These are phyloP conservation scores for Komagataella kurtzmanii DNA, from an alignment of 805 yeast species.

Conservation along the genomic window DNA sequence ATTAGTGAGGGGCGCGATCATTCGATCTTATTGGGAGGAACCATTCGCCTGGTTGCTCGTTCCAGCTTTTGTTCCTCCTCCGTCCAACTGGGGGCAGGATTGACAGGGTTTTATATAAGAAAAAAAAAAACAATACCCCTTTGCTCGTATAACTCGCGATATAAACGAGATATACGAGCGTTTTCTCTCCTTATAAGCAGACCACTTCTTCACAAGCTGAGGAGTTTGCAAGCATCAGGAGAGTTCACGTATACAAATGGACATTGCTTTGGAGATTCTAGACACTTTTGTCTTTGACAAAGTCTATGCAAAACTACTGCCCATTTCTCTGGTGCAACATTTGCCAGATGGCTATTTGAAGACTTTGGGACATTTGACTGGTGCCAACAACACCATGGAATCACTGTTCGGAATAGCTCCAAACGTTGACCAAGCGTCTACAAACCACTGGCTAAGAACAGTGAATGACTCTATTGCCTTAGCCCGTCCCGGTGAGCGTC, in stretches of 20 bases:
- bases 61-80: not conserved
- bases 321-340: constrained; percentile 31
- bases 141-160: not conserved
- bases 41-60: not conserved
- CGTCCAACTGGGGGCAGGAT: not conserved
- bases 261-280: constrained; percentile 70
- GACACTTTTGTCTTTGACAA: constrained; percentile 69
- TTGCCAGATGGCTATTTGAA: constrained; percentile 11
- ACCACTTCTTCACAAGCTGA: not conserved
- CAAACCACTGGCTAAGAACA: constrained; percentile 11
- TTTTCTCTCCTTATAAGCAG: not conserved
- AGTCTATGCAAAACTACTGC: constrained; percentile 57
- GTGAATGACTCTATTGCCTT: constrained; percentile 7
- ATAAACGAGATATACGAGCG: not conserved
- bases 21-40: not conserved
- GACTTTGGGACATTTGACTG: not conserved
- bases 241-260: constrained; percentile 37
- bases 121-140: not conserved
- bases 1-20: not conserved
- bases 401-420: constrained; percentile 1
- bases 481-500: constrained; percentile 7
- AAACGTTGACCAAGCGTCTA: constrained; percentile 14
- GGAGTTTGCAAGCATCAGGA: not conserved
- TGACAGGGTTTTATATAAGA: not conserved
- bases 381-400: not conserved